A percentile compares a stretch with the other conserved stretches of the same genome.
Evolutionary conservation across 257 asterid species (phyloP).

Genomic region (Capsicum pubescens): DNA sequence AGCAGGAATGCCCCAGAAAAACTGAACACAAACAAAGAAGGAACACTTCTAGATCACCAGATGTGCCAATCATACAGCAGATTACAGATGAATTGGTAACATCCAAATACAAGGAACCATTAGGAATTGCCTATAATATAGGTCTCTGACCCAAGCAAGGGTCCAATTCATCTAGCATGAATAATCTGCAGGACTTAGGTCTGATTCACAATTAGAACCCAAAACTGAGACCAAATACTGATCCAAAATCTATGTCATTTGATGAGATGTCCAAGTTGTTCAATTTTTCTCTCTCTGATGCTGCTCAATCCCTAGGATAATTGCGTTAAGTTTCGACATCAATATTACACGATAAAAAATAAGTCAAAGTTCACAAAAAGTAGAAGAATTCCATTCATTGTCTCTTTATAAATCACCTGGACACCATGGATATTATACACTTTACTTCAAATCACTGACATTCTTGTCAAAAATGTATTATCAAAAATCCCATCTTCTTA

Average conservation of each 20-base stretch:
- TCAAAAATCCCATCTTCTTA: too few relatives aligned
- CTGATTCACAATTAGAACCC: conserved; percentile 36
- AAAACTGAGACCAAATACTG: conserved; percentile 27
- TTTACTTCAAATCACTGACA: too few relatives aligned
- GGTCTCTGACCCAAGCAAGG: background rate
- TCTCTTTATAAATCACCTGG: too few relatives aligned
- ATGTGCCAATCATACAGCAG: conserved; percentile 25
- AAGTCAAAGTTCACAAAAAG: too few relatives aligned
- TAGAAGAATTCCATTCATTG: too few relatives aligned
- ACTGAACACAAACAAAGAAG: background rate
- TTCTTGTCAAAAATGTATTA: too few relatives aligned
- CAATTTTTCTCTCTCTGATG: conserved; percentile 65
- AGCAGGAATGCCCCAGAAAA: background rate
- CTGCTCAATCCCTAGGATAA: conserved; percentile 62
- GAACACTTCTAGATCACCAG: background rate
- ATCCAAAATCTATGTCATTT: conserved; percentile 45
- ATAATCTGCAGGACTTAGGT: conserved; percentile 41
- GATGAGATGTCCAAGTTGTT: conserved; percentile 57
- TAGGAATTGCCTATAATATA: background rate
- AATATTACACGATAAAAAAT: too few relatives aligned
- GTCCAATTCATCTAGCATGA: conserved; percentile 36
- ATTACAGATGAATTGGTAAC: conserved; percentile 11
- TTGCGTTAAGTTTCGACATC: too few relatives aligned
- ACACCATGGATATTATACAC: too few relatives aligned
- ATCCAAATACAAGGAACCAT: background rate